phyloP scores from a whole-genome alignment of 495 filamentous ascomycete species.

The Podospora didyma region DNA sequence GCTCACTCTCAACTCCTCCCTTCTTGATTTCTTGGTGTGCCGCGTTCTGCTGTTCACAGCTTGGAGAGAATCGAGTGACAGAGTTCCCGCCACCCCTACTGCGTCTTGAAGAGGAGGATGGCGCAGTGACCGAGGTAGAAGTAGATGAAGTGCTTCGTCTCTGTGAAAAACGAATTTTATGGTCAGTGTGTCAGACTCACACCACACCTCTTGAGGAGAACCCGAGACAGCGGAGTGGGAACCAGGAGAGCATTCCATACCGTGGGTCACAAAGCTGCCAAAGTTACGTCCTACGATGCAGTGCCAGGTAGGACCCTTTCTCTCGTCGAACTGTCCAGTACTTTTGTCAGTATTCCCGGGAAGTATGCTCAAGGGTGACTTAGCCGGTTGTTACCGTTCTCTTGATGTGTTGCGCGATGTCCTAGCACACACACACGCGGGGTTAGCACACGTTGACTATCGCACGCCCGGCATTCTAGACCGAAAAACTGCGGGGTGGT shows the following conservation, averaged over 20 bases:
- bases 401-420: conserved; percentile 97
- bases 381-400: conserved; percentile 60
- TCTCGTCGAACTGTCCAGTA: conserved; percentile 68
- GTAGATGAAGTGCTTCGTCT: conserved; percentile 99
- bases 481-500: conserved; percentile 1
- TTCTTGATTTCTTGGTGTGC: neutral
- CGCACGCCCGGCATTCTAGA: neutral
- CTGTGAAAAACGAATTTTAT: conserved; percentile 38
- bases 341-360: neutral
- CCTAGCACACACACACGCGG: conserved; percentile 41
- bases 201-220: neutral
- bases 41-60: neutral
- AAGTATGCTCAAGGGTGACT: neutral
- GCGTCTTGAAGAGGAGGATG: conserved; percentile 98
- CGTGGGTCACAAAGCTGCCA: conserved; percentile 97
- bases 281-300: conserved; percentile 99
- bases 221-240: neutral
- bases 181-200: neutral
- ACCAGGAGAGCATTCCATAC: conserved; percentile 43
- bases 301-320: conserved; percentile 95
- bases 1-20: neutral
- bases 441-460: conserved; percentile 3
- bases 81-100: conserved; percentile 47
- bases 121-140: conserved; percentile 99
- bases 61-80: conserved; percentile 11